These are phyloP conservation scores for Zygosaccharomyces kombuchaensis DNA, from an alignment of 805 yeast genomes.

Conservation along the genomic window DNA sequence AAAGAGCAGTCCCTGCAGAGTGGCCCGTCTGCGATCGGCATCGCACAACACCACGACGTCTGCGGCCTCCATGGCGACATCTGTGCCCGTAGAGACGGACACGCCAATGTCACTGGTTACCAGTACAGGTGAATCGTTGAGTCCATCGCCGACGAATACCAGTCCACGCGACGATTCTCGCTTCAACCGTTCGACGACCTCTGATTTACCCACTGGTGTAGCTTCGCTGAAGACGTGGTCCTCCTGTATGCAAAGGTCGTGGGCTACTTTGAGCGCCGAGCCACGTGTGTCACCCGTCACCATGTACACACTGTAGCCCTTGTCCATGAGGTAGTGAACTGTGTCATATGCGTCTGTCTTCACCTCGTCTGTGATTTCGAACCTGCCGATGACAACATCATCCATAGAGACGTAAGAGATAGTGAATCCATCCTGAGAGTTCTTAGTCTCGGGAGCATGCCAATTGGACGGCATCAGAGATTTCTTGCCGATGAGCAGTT, in stretches of 20 bases:
- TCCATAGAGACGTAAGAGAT: slow-evolving; percentile 56
- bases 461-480: slow-evolving; percentile 32
- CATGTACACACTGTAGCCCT: slow-evolving; percentile 67
- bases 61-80: slow-evolving; percentile 95
- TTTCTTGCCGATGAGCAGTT: slow-evolving; percentile 54
- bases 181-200: slow-evolving; percentile 57
- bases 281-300: slow-evolving; percentile 80
- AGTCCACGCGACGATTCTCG: slow-evolving; percentile 40
- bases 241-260: slow-evolving; percentile 58
- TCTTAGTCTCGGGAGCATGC: slow-evolving; percentile 14
- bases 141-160: slow-evolving; percentile 96
- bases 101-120: slow-evolving; percentile 86
- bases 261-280: slow-evolving; percentile 63
- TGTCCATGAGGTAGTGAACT: slow-evolving; percentile 46
- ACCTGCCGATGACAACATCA: slow-evolving; percentile 53
- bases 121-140: slow-evolving; percentile 95
- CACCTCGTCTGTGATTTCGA: slow-evolving; percentile 64
- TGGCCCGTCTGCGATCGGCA: slow-evolving; percentile 19
- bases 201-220: slow-evolving; percentile 72
- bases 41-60: slow-evolving; percentile 72
- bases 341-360: slow-evolving; percentile 63
- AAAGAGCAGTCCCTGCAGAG: slow-evolving; percentile 48
- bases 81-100: slow-evolving; percentile 89
- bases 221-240: slow-evolving; percentile 69
- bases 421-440: slow-evolving; percentile 39